Evolutionary conservation across 208 protist genomes (phyloP), one percentile per base, ranked within the genome.

Genomic region (Leishmania martiniquensis): DNA sequence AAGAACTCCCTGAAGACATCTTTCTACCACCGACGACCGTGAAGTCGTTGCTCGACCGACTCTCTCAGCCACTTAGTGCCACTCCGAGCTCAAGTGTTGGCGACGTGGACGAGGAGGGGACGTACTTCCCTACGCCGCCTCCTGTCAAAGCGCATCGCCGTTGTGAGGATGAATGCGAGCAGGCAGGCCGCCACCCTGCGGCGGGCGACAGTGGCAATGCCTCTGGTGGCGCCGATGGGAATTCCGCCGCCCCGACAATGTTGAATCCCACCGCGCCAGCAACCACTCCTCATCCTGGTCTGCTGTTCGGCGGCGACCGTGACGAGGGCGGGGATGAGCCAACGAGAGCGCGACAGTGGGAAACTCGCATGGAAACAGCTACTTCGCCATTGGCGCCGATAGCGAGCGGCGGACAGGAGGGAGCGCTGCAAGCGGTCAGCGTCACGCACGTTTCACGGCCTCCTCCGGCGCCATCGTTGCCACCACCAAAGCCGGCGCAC

Each of bases 71-170:
- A 44, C 70, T 47, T 37, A 74, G 70, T 52, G 70, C 70, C 52
- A 74, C 70, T 13, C 70, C 70, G 1, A 37, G 52, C 32, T 74
- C 70, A n/a, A 45, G 32, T 34, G n/a, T n/a, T 45, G 52, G 63
- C 44, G 77, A 77, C 54, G 52, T 42, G 20, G 77, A 65, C 12
- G 72, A 77, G 29, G 77, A 82, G n/a, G 52, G 22, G 15, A n/a
- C 67, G 34, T 82, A 71, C 72, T 82, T 82, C 39, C 77, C 77
- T 25, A 77, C 39, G 10, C 77, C 72, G 20, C 76, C 76, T n/a
- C 39, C 60, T 7, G 54, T 12, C 32, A 60, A 29, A 34, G 12
- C 32, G 70, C 52, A 59, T 45, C 22, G 70, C 20, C 29, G 39
- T 51, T 20, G 5, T 47, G 65, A 69, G 15, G 29, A 12, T 25